Evolutionary conservation across 257 asterid species (phyloP).

Genomic region (Striga asiatica): DNA sequence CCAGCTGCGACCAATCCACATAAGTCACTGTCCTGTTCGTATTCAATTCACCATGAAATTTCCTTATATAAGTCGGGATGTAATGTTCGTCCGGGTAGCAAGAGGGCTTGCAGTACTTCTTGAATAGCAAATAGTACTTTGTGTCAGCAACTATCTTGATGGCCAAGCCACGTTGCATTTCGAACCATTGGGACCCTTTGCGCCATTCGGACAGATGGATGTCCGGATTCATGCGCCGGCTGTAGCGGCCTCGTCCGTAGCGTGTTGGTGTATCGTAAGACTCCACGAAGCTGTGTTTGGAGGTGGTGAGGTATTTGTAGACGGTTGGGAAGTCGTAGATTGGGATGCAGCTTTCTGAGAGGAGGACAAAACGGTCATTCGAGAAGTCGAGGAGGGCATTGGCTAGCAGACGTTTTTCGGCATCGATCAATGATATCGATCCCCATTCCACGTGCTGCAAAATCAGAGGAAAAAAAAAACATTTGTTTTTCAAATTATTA

Average conservation of each 20-base stretch:
- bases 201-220: conserved; percentile 72
- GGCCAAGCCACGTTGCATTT: conserved; percentile 67
- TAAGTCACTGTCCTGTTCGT: conserved; percentile 74
- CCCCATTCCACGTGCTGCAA: conserved; percentile 91
- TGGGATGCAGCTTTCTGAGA: conserved; percentile 90
- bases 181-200: conserved; percentile 98
- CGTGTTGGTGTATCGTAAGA: conserved; percentile 80
- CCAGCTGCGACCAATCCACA: conserved; percentile 74
- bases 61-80: conserved; percentile 56
- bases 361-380: conserved; percentile 78
- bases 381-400: conserved; percentile 92
- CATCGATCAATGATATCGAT: conserved; percentile 71
- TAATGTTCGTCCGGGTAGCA: conserved; percentile 97
- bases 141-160: conserved; percentile 53
- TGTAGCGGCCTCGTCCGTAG: conserved; percentile 90
- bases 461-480: background rate
- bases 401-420: conserved; percentile 77
- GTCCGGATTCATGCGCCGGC: conserved; percentile 59
- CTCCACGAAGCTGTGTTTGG: conserved; percentile 62
- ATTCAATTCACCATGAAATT: conserved; percentile 51
- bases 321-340: conserved; percentile 55
- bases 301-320: conserved; percentile 57
- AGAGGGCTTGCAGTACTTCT: conserved; percentile 58
- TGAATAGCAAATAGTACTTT: conserved; percentile 60
- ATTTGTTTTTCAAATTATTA: no score